Conservation (phyloP, 2,329 filamentous ascomycete species). For the Botryotinia convoluta region DNA sequence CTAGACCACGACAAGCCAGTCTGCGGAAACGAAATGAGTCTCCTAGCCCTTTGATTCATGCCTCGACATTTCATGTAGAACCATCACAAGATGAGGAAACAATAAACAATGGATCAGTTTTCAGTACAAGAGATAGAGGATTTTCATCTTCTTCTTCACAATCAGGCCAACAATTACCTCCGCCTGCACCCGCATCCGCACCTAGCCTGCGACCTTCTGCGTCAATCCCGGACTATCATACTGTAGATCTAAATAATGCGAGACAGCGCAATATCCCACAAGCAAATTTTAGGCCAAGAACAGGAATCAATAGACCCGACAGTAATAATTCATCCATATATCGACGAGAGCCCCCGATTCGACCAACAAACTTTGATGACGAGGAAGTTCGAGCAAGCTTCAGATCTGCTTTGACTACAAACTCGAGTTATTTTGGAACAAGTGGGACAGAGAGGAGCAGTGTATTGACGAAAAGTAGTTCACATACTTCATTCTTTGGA, state of each 20-base stretch:
- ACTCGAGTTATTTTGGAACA: constrained; percentile 57
- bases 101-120: constrained; percentile 22
- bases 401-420: constrained; percentile 58
- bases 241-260: constrained; percentile 34
- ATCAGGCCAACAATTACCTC: constrained; percentile 25
- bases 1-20: constrained; percentile 34
- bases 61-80: constrained; percentile 29
- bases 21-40: constrained; percentile 33
- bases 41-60: constrained; percentile 30
- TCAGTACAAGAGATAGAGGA: constrained; percentile 31
- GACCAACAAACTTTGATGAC: constrained; percentile 31
- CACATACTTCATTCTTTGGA: constrained; percentile 58
- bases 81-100: constrained; percentile 29
- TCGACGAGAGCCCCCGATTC: constrained; percentile 32
- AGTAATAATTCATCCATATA: constrained; percentile 31
- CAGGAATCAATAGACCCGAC: constrained; percentile 29
- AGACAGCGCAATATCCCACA: constrained; percentile 36
- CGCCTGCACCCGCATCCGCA: constrained; percentile 11
- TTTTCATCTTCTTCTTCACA: constrained; percentile 35
- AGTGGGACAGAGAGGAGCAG: constrained; percentile 78
- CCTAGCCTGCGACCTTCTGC: constrained; percentile 33
- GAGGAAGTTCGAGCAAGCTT: constrained; percentile 54
- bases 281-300: constrained; percentile 28
- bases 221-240: constrained; percentile 38
- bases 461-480: constrained; percentile 75